Evolutionary conservation across 768 basidiomycete species (phyloP).

Genomic region (Hemileccinum rubropunctum): DNA sequence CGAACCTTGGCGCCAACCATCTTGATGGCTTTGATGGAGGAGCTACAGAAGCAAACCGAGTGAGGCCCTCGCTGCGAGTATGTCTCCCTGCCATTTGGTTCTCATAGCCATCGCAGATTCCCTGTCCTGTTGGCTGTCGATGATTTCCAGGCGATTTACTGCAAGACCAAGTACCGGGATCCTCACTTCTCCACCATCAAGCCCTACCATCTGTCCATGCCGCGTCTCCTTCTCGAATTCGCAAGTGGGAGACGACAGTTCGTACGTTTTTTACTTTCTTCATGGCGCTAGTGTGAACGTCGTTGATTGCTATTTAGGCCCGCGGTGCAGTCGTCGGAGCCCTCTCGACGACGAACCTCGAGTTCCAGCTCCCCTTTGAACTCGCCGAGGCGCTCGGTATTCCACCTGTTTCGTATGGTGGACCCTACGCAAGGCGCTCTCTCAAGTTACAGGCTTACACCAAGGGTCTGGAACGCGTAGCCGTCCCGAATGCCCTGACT

Average conservation of each 20-base stretch:
- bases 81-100: neutral
- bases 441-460: slow-evolving; percentile 50
- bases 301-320: slow-evolving; percentile 38
- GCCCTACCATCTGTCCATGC: slow-evolving; percentile 76
- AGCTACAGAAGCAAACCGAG: slow-evolving; percentile 63
- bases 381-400: slow-evolving; percentile 61
- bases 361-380: slow-evolving; percentile 57
- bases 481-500: slow-evolving; percentile 56
- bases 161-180: slow-evolving; percentile 64
- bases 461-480: slow-evolving; percentile 48
- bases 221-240: slow-evolving; percentile 74
- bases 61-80: slow-evolving; percentile 32
- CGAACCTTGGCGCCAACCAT: slow-evolving; percentile 51
- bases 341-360: slow-evolving; percentile 57
- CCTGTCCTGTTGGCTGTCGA: slow-evolving; percentile 86
- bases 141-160: slow-evolving; percentile 82
- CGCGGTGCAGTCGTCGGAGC: slow-evolving; percentile 75
- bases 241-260: slow-evolving; percentile 67
- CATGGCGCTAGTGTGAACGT: neutral
- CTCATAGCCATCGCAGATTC: slow-evolving; percentile 39
- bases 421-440: slow-evolving; percentile 57
- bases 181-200: slow-evolving; percentile 68
- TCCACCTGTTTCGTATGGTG: slow-evolving; percentile 38
- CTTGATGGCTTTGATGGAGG: slow-evolving; percentile 55
- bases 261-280: slow-evolving; percentile 42